Evolutionary conservation across 179 eudicot genomes (phyloP), one percentile per base, ranked within the genome.

Genomic region (Silene noctiflora): DNA sequence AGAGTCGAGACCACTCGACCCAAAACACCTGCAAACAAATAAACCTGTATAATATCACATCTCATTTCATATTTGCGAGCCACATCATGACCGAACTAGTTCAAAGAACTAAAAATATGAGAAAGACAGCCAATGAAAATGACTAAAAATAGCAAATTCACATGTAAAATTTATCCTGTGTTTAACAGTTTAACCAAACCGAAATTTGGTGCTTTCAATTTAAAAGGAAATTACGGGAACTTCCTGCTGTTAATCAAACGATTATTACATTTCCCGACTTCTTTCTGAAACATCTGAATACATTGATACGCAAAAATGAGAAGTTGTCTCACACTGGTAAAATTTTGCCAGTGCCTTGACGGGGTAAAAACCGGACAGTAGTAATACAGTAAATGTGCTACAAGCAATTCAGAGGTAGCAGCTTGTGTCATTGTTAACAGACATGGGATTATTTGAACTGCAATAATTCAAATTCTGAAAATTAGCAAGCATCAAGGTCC

Each of bases 401-500:
- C 79, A 78, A 48, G 64, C 76, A 75, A 75, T 75, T 63, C 73
- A 56, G 66, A 75, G 60, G 60, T 64, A 63, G n/a, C 72, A 53
- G 67, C 69, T 59, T 59, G 71, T 75, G 76, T 60, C 42, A 17
- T 68, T 58, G 76, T 66, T 48, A 78, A 65, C 75, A 53, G 67
- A 82, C 74, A 78, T 55, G 73, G 6, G 68, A 56, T 83, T 83
- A 85, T 83, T 82, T 61, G 77, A 74, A 78, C 27, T 22, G 25
- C 69, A 73, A 17, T 68, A 31, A 10, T 51, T 56, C 35, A 10
- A 48, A 19, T 5, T 66, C 27, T 69, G 53, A 55, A 56, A 14
- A 58, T 79, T 67, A 95, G 89, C 98, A 93, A 33, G 99, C 98
- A 80, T 95, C 97, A 74, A 95, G 90, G 82, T 95, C 97, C 72